Evolutionary conservation across 176 grass and related monocot species (phyloP).

Genomic region (Triticum monococcum): DNA sequence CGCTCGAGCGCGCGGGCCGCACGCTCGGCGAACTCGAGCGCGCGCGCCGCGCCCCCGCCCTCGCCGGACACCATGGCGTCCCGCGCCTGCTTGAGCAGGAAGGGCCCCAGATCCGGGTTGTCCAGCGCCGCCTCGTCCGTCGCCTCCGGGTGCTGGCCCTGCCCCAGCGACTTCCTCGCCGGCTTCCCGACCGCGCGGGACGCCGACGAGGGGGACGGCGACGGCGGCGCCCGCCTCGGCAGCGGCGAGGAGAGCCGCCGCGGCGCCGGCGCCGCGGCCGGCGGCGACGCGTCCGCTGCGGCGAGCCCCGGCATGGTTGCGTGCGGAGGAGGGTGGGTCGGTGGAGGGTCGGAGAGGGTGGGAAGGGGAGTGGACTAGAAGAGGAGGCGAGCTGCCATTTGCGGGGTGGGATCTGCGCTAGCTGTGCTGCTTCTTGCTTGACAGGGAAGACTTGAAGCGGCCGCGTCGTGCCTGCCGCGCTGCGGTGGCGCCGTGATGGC

Average conservation of each 20-base stretch:
- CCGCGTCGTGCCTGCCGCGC: too few species aligned
- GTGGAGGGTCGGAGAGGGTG: not conserved
- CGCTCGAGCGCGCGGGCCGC: constrained; percentile 80
- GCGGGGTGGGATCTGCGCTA: not conserved
- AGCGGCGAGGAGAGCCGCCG: constrained; percentile 48
- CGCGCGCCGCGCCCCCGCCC: constrained; percentile 70
- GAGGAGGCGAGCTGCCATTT: not conserved
- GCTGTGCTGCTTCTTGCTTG: not conserved
- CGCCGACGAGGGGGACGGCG: constrained; percentile 50
- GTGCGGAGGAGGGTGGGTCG: not conserved
- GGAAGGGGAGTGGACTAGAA: not conserved
- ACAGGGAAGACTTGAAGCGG: constrained; percentile 15
- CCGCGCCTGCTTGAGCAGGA: constrained; percentile 89
- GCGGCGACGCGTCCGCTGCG: constrained; percentile 29
- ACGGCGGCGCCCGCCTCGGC: constrained; percentile 42
- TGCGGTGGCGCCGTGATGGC: not conserved
- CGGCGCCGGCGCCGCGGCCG: constrained; percentile 32
- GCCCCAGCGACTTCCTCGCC: constrained; percentile 21
- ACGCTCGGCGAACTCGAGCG: constrained; percentile 86
- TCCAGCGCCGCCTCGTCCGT: constrained; percentile 71
- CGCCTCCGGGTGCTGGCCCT: constrained; percentile 1
- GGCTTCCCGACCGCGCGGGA: constrained; percentile 34
- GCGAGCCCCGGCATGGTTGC: constrained; percentile 46
- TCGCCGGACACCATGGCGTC: constrained; percentile 81
- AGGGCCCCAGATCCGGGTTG: constrained; percentile 99